Base-by-base conservation (phyloP, 2,329 filamentous ascomycete genomes). In the Penicillium thymicola region DNA sequence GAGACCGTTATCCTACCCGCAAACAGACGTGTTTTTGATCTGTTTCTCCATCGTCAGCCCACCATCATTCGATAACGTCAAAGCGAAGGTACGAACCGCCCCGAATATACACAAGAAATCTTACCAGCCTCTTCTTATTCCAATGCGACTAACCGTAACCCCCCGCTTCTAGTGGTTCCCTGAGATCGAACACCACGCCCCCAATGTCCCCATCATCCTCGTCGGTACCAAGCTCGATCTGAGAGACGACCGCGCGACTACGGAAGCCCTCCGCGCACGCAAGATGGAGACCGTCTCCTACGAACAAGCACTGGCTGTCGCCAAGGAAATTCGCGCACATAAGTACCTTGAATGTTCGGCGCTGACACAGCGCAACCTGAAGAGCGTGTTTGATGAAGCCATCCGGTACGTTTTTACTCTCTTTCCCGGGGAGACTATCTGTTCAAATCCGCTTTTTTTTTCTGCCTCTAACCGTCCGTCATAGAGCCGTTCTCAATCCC, bases 291-390 rank as follows among this genome's bases (percentile, higher is more conserved):
- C 94, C n/a, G 92, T 97, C 59, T 88, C 90, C 52, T 97, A 96
- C 76, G 91, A 96, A 75, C 90, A 96, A 76, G 94, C 92, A 38
- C 82, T 96, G 61, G 80, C 87, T 63, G 89, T 93, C 62, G 91
- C 92, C 61, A 95, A 95, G 80, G 92, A 97, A 70, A 97, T 99
- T 77, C 89, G 86, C 72, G 93, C 94, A 44, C 90, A 94, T 79
- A 97, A 97, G 79, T 99, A 99, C 78, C 84, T 97, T 41, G 94
- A 99, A 79, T 99, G 94, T 79, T 97, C 94, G 51, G 94, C 94
- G 46, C 81, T 99, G 65, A 99, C 94, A 37, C 94, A 97, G 81
- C 84, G 93, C 71, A 97, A 97, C 76, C 78, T 99, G 67, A 99
- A 99, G 87, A 96, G 91, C 70, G 94, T 99, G 47, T 99, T 99